Base-by-base conservation (phyloP, 352 stramenopile species). In the Globisporangium megalacanthum region DNA sequence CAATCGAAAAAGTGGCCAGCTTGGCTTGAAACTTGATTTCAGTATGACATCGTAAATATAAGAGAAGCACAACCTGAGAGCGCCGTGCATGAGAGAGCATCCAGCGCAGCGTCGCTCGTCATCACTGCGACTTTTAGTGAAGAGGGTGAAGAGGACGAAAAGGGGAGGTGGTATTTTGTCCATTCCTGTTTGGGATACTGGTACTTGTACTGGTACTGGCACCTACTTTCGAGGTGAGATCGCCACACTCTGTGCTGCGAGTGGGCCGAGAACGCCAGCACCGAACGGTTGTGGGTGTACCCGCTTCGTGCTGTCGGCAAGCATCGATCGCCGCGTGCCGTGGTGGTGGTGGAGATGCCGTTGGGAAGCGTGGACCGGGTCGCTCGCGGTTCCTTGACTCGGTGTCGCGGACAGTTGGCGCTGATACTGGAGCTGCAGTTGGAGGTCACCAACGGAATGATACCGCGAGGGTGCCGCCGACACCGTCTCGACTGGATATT, bases 201-300 rank as follows among this genome's bases (percentile, higher is more conserved):
- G 35, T 39, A 8, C 7, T 39, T 13, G 35, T 39, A 49, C 17
- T 49, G 10, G 45, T 14, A 49, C 45, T n/a, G 41, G n/a, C 7
- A 39, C 10, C 19, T 52, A 49, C 41, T 57, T 62, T 39, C 41
- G 39, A 17, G 56, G 49, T 4, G 41, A 57, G 0, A 62, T 62
- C 15, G 49, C 6, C 36, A 56, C 47, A 39, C 49, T 52, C 45
- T 62, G 56, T 11, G 41, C 48, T 3, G 37, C 46, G n/a, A 61
- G 10, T 7, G 47, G 47, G 4, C 9, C 41, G 31, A 56, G 31
- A 5, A 31, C 42, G 2, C 41, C 39, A 3, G 8, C 49, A 10
- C 29, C 31, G 22, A 45, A 22, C 31, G 52, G 41, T 29, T 56
- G 41, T 20, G 56, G 56, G 33, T 62, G 56, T 48, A 52, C 57